These are phyloP conservation scores for Aphanoascus verrucosus DNA, from an alignment of 2,329 filamentous ascomycete species.

Conservation along the genomic window DNA sequence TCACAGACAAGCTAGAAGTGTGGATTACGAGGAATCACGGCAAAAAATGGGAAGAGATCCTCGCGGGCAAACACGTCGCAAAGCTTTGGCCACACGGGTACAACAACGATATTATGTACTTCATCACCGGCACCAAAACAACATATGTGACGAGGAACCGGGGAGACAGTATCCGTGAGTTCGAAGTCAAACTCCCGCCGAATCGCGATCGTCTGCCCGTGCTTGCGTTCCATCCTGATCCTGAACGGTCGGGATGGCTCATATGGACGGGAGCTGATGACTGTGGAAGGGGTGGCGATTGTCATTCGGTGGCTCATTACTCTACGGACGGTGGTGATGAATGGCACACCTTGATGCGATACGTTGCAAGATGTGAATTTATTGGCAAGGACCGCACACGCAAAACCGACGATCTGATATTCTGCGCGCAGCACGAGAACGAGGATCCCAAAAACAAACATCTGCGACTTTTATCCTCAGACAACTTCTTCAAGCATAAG, in stretches of 20 bases:
- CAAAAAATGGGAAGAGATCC: conserved; percentile 66
- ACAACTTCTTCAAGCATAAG: conserved; percentile 62
- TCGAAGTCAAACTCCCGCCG: conserved; percentile 57
- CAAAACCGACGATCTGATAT: conserved; percentile 52
- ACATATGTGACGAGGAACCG: conserved; percentile 76
- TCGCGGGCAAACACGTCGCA: conserved; percentile 58
- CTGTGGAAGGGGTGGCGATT: conserved; percentile 46
- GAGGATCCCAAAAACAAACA: conserved; percentile 53
- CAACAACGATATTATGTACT: conserved; percentile 76
- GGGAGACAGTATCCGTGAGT: conserved; percentile 60
- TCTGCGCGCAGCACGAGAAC: conserved; percentile 53
- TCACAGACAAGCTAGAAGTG: conserved; percentile 49
- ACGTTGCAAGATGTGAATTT: conserved; percentile 76
- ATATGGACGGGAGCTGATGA: conserved; percentile 77
- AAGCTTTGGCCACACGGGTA: conserved; percentile 67
- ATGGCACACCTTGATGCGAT: conserved; percentile 65
- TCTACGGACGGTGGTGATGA: conserved; percentile 66
- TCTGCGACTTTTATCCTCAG: conserved; percentile 62
- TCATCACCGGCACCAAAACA: conserved; percentile 58
- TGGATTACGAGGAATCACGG: conserved; percentile 77
- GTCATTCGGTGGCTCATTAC: conserved; percentile 63
- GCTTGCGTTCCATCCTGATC: conserved; percentile 75
- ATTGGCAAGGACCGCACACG: conserved; percentile 52
- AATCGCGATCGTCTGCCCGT: conserved; percentile 38
- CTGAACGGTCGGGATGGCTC: conserved; percentile 75